Percentiles rank a stretch among this genome's conserved stretches.
phyloP scores from a whole-genome alignment of 2,329 filamentous ascomycete genomes.

The Xylariaceae sp. region DNA sequence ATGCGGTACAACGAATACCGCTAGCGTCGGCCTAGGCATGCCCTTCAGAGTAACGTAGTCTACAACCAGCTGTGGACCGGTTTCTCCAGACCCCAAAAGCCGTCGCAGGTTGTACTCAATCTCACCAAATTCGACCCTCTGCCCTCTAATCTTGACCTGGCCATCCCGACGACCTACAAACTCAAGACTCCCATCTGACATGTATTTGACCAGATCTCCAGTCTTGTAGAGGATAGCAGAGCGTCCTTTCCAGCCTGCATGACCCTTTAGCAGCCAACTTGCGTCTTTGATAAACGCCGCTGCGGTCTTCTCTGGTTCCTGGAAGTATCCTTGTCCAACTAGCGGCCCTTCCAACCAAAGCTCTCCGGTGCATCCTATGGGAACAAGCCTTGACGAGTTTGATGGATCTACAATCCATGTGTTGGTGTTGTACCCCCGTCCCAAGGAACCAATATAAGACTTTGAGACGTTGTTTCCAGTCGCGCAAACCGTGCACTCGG shows the following conservation, averaged over 20 bases:
- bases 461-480: too few species aligned
- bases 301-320: background rate
- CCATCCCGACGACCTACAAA: background rate
- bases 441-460: too few species aligned
- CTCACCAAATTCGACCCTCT: constrained; percentile 1
- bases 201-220: constrained; percentile 1
- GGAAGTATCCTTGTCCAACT: constrained; percentile 8
- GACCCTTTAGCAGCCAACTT: background rate
- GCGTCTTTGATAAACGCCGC: constrained; percentile 2
- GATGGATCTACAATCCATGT: background rate
- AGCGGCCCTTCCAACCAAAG: constrained; percentile 6
- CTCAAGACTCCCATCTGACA: background rate
- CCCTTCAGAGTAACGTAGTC: background rate
- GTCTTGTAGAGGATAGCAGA: background rate
- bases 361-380: constrained; percentile 2
- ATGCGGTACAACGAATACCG: background rate
- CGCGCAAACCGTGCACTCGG: background rate
- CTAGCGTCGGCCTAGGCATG: background rate
- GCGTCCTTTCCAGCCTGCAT: background rate
- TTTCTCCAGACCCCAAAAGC: background rate
- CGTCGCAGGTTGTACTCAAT: background rate
- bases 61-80: background rate
- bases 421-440: background rate
- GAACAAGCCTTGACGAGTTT: background rate
- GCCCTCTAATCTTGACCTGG: background rate